phyloP scores from a whole-genome alignment of 305 asterid genomes.

The Withania somnifera region DNA sequence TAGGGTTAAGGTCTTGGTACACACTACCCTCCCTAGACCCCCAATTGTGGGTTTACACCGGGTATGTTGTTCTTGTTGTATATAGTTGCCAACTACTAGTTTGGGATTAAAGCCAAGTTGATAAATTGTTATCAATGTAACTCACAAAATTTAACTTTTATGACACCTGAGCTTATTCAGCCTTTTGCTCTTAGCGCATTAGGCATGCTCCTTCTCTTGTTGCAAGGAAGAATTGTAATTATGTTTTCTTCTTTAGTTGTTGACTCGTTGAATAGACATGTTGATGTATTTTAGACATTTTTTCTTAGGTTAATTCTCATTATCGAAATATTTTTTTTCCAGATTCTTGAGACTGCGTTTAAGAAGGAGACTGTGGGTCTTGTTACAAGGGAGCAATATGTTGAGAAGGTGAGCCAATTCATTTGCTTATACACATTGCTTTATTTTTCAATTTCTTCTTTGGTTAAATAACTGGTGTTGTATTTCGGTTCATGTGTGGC shows the following conservation, averaged over 20 bases:
- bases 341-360: constrained; percentile 91
- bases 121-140: not conserved
- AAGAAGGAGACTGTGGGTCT: constrained; percentile 98
- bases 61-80: too few species aligned
- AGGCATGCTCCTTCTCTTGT: not conserved
- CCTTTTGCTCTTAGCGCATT: not conserved
- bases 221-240: not conserved
- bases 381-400: constrained; percentile 89
- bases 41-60: too few species aligned
- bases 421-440: not conserved
- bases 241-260: not conserved
- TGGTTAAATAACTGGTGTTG: not conserved
- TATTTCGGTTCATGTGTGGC: constrained; percentile 6
- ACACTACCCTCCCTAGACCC: too few species aligned
- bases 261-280: not conserved
- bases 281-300: not conserved
- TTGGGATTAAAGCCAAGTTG: not conserved
- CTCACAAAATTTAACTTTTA: not conserved
- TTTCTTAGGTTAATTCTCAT: not conserved
- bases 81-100: not conserved
- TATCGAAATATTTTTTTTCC: not conserved
- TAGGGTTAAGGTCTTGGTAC: too few species aligned
- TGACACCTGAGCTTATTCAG: not conserved
- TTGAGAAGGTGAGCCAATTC: constrained; percentile 57
- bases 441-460: not conserved